Evolutionary conservation across 257 asterid genomes (phyloP).

Genomic region (Agastache rugosa): DNA sequence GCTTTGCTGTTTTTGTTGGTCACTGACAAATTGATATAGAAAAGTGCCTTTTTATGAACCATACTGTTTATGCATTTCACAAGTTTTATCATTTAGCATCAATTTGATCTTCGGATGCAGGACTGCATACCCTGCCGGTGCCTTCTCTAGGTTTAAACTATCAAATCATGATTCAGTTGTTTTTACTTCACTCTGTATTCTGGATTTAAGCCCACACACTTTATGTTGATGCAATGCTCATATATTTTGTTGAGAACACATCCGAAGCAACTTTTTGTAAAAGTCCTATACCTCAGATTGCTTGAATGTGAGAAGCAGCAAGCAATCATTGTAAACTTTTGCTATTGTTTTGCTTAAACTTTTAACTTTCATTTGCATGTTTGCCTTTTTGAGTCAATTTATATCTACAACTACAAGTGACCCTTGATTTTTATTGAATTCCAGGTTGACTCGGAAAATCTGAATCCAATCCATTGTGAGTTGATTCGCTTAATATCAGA

Average conservation of each 20-base stretch:
- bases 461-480: constrained; percentile 66
- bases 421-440: constrained; percentile 30
- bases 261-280: background rate
- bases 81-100: background rate
- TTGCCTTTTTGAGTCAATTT: constrained; percentile 5
- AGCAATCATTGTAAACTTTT: background rate
- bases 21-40: constrained; percentile 9
- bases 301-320: background rate
- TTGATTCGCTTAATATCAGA: constrained; percentile 52
- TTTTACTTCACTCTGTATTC: background rate
- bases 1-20: constrained; percentile 13
- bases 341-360: constrained; percentile 11
- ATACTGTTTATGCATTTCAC: constrained; percentile 1
- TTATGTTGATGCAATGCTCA: background rate
- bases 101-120: constrained; percentile 23
- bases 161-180: constrained; percentile 5
- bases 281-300: background rate
- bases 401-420: constrained; percentile 6
- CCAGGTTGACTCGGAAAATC: constrained; percentile 76
- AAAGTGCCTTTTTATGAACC: constrained; percentile 7
- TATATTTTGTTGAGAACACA: background rate
- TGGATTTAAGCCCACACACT: background rate
- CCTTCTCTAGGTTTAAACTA: constrained; percentile 16
- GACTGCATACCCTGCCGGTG: background rate
- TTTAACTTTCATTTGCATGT: constrained; percentile 16